Evolutionary conservation across 2,329 filamentous ascomycete species (phyloP).

Genomic region (Penicillium sp.): DNA sequence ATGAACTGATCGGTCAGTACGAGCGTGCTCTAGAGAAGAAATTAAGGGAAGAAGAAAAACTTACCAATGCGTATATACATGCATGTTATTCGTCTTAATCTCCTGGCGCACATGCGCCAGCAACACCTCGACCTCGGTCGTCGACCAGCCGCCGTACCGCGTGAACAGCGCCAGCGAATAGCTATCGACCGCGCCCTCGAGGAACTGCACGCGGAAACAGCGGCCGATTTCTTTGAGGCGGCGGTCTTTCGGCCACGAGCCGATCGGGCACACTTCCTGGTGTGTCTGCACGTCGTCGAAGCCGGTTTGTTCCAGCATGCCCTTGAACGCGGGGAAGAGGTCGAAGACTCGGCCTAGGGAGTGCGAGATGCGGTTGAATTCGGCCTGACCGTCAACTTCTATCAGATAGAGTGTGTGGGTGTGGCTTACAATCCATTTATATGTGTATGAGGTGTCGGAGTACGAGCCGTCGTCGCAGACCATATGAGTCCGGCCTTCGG

Average conservation of each 20-base stretch:
- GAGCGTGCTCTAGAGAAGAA: background rate
- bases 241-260: conserved; percentile 27
- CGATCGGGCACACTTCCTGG: conserved; percentile 23
- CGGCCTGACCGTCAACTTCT: too few species aligned
- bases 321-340: conserved; percentile 14
- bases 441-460: conserved; percentile 15
- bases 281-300: conserved; percentile 23
- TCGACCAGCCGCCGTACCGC: conserved; percentile 22
- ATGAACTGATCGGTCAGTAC: too few species aligned
- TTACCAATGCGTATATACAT: conserved; percentile 25
- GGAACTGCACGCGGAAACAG: conserved; percentile 24
- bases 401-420: too few species aligned
- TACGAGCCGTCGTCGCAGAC: conserved; percentile 26
- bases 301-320: conserved; percentile 20
- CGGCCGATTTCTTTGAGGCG: conserved; percentile 24
- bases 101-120: conserved; percentile 21
- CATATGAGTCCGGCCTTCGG: conserved; percentile 5
- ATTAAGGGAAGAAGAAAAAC: conserved; percentile 8
- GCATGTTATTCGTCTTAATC: conserved; percentile 25
- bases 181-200: conserved; percentile 23
- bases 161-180: conserved; percentile 26
- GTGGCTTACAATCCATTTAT: conserved; percentile 15
- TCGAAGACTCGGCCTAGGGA: conserved; percentile 19
- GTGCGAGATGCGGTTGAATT: conserved; percentile 37
- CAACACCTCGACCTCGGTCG: conserved; percentile 20